Conservation (phyloP, 192 early-diverging fungal species). For the Haplosporangium gracile region DNA sequence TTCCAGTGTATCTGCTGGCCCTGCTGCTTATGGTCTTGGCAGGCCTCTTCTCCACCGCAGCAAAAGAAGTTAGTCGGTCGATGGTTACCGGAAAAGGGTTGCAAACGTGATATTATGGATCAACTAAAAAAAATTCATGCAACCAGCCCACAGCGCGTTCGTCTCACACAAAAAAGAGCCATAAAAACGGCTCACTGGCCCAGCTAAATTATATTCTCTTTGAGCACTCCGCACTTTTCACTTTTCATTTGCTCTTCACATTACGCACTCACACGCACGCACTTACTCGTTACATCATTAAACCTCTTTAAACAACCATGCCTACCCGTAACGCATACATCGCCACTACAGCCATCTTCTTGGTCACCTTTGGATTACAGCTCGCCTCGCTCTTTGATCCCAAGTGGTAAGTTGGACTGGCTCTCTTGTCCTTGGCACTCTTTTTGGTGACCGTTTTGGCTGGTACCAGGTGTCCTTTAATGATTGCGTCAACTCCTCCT, state of each 20-base stretch:
- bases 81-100: conserved; percentile 1
- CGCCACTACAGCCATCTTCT: conserved; percentile 26
- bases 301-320: conserved; percentile 15
- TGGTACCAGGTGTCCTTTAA: not conserved
- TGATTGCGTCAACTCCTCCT: not conserved
- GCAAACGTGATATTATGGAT: not conserved
- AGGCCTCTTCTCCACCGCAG: not conserved
- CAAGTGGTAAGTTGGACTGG: conserved; percentile 27
- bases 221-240: not conserved
- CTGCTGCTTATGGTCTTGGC: not conserved
- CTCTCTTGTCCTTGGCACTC: not conserved
- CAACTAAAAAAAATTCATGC: not conserved
- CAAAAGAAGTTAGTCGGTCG: not conserved
- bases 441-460: not conserved
- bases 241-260: not conserved
- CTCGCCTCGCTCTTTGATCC: conserved; percentile 42
- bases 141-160: not conserved
- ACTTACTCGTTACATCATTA: not conserved
- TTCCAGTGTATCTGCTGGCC: not conserved
- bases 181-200: not conserved
- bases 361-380: conserved; percentile 36
- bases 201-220: too few species aligned
- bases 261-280: not conserved
- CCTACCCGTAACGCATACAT: conserved; percentile 54
- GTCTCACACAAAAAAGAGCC: not conserved